Evolutionary conservation across 2,329 filamentous ascomycete species (phyloP), one percentile per base, ranked within the genome.

Genomic region (Xylariomycetidae sp.): DNA sequence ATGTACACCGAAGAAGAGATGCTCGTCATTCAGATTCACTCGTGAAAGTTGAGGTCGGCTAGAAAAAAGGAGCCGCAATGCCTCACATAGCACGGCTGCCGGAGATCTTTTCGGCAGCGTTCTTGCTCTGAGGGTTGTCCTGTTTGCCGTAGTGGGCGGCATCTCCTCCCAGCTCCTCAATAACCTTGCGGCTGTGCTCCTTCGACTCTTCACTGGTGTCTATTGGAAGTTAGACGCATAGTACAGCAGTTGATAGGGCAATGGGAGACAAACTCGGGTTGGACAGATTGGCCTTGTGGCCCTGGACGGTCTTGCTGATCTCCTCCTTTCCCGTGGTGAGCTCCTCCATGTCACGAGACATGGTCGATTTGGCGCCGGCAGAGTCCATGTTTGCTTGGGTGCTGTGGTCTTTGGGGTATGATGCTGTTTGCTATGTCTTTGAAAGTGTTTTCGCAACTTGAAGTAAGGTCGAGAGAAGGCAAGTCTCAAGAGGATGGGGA

Each of bases 171-270:
- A 69, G 43, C 9, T 54, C 42, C 32, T 66, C 53, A 29, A 68
- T 58, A 10, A 52, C 56, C 40, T 62, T 31, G 31, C 50, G 50
- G 34, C 61, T 64, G 32, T 65, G 54, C 46, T 65, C 50, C 49
- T 69, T 69, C 32, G 63, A 66, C 32, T 50, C 49, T 19, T 63
- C 56, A 43, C 61, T 64, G 5, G 61, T 65, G 42, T 64, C 62
- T 65, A n/a, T n/a, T n/a, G n/a, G n/a, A n/a, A n/a, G n/a, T n/a
- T n/a, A n/a, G n/a, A n/a, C n/a, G n/a, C n/a, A n/a, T n/a, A n/a
- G n/a, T n/a, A n/a, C n/a, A n/a, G n/a, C n/a, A n/a, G n/a, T n/a
- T n/a, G n/a, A n/a, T n/a, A n/a, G n/a, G n/a, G n/a, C n/a, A n/a
- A n/a, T n/a, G 24, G 28, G 22, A 8, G 14, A 27, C 22, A 19